Base-by-base conservation (phyloP, 192 early-diverging fungal genomes). In the Coemansia sp. region DNA sequence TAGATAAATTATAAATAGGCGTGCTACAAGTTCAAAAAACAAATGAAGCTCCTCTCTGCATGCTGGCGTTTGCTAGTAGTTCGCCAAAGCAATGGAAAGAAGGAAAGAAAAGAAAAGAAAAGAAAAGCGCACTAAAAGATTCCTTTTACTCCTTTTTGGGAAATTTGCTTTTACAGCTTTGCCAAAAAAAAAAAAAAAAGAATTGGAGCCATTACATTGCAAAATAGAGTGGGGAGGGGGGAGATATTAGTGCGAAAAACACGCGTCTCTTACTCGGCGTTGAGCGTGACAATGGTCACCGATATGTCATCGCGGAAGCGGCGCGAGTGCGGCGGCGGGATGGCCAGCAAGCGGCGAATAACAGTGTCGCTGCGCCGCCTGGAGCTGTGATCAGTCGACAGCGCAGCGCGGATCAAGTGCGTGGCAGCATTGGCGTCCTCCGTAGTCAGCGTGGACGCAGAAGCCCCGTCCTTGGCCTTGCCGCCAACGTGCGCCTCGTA, bases 261-360 rank as follows among this genome's bases (percentile, higher is more conserved):
- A 7, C 32, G 32, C 32, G 32, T 35, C 32, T 20, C 19, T 37
- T 64, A 60, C 25, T 69, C 70, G 49, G 58, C 58, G 59, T 79
- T 60, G 9, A 87, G 60, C 6, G 75, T 82, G 29, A 90, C 70
- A 17, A 92, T 83, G 25, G 86, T 81, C 7, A 94, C 86, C 0
- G 94, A 94, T 37, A 96, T 93, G 69, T 96, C 94, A 64, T 96
- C 94, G 15, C 93, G 85, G 72, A 86, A 91, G 6, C 66, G 62
- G 49, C 94, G 89, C 38, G 85, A 85, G 60, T 87, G 70, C 6
- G 88, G 87, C 24, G 87, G 73, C 27, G 88, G 90, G 22, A 94
- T 84, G 17, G 82, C 82, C 70, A 94, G 67, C 31, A 90, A 76
- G 2, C 85, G 76, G 14, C 87, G 86, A 40, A 94, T 79, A 38